These are phyloP conservation scores for Datisca glomerata DNA, from an alignment of 306 rosid species.

Conservation along the genomic window DNA sequence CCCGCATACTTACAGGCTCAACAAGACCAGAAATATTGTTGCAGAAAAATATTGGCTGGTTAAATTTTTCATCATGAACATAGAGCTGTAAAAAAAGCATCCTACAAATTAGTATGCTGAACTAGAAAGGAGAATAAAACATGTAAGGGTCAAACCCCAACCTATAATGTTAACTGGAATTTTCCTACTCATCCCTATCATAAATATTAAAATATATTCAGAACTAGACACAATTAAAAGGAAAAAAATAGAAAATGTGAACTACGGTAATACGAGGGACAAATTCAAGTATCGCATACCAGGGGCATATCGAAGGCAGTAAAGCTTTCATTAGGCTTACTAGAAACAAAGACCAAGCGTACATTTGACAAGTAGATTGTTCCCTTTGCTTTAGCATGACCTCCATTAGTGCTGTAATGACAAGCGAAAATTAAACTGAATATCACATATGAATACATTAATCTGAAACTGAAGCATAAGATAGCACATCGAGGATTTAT, in stretches of 20 bases:
- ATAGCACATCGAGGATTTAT: too few species aligned
- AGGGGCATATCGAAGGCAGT: slow-evolving; percentile 86
- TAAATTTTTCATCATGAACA: slow-evolving; percentile 70
- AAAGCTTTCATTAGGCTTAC: slow-evolving; percentile 39
- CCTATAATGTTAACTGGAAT: too few species aligned
- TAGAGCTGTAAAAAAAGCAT: slow-evolving; percentile 49
- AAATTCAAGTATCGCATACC: too few species aligned
- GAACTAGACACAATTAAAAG: too few species aligned
- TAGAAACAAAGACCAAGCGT: slow-evolving; percentile 85
- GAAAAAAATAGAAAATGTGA: not conserved
- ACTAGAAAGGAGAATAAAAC: not conserved
- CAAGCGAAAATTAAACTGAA: not conserved
- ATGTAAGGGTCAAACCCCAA: too few species aligned
- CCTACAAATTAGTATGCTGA: not conserved
- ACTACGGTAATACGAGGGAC: too few species aligned
- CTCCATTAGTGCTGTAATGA: slow-evolving; percentile 37
- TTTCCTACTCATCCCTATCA: too few species aligned
- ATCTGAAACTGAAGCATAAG: too few species aligned
- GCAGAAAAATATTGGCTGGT: slow-evolving; percentile 95
- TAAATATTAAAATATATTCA: too few species aligned
- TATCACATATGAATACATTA: too few species aligned
- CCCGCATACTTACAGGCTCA: slow-evolving; percentile 64
- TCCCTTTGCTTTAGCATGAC: slow-evolving; percentile 73
- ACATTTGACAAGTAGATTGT: slow-evolving; percentile 72
- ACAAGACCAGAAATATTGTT: slow-evolving; percentile 89